phyloP scores from a whole-genome alignment of 2,329 filamentous ascomycete species.

The Ophiostoma ulmi region DNA sequence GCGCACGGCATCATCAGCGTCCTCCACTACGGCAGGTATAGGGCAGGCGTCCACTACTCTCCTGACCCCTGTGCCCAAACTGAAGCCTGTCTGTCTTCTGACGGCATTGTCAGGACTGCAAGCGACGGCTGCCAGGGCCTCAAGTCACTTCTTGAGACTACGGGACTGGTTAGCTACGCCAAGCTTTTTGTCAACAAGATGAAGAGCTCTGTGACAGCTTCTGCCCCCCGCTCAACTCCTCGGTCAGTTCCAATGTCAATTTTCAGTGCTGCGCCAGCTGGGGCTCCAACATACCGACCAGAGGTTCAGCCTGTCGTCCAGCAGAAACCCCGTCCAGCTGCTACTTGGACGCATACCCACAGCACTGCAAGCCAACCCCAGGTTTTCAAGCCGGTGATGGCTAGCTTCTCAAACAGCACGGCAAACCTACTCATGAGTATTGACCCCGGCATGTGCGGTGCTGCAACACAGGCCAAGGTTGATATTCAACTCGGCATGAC shows the following conservation, averaged over 20 bases:
- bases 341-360: background rate
- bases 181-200: background rate
- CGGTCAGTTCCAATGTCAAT: background rate
- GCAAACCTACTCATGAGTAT: constrained; percentile 13
- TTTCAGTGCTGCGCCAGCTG: background rate
- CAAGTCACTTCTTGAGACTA: constrained; percentile 23
- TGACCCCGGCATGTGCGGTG: background rate
- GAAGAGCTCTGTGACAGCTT: background rate
- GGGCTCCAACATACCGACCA: background rate
- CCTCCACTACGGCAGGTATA: constrained; percentile 25
- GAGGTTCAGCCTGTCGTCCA: background rate
- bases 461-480: background rate
- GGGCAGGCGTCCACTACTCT: constrained; percentile 7
- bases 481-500: background rate
- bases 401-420: background rate
- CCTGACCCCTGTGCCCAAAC: constrained; percentile 22
- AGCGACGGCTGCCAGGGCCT: constrained; percentile 23
- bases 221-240: background rate
- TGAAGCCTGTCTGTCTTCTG: background rate
- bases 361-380: background rate
- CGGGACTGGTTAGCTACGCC: constrained; percentile 24
- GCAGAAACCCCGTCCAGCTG: background rate
- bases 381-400: too few relatives aligned
- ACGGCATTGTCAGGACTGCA: constrained; percentile 10
- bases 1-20: constrained; percentile 18